These are phyloP conservation scores for Mycena sanguinolenta DNA, from an alignment of 768 basidiomycete species.

Conservation along the genomic window DNA sequence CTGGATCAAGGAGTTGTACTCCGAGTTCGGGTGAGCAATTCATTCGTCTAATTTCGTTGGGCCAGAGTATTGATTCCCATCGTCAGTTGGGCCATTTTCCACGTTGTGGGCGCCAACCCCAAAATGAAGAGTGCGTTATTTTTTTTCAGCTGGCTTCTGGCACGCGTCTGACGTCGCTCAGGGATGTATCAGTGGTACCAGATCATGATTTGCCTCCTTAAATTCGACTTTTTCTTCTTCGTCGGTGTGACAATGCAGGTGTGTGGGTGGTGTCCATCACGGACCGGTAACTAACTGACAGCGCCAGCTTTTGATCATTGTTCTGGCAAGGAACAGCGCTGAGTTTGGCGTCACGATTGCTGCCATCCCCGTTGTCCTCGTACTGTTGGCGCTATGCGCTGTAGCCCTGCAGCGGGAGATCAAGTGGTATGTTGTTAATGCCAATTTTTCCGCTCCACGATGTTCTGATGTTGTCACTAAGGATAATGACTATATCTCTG, in stretches of 20 bases:
- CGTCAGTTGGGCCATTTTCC: constrained; percentile 89
- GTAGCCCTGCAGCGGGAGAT: constrained; percentile 85
- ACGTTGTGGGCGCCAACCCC: constrained; percentile 88
- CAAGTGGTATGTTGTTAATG: constrained; percentile 70
- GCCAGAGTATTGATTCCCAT: constrained; percentile 14
- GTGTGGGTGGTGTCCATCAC: background rate
- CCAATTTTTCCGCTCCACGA: background rate
- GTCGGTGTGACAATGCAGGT: constrained; percentile 92
- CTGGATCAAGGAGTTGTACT: constrained; percentile 78
- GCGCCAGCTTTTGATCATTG: constrained; percentile 83
- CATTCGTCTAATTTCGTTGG: constrained; percentile 13
- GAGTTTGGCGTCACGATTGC: constrained; percentile 88
- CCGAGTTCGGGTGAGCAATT: constrained; percentile 83
- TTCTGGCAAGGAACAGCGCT: constrained; percentile 70
- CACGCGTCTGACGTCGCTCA: constrained; percentile 46
- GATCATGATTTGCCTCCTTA: constrained; percentile 88
- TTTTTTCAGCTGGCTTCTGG: background rate
- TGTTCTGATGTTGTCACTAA: constrained; percentile 41
- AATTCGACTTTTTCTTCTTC: constrained; percentile 93
- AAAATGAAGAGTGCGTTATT: constrained; percentile 78
- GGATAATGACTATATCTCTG: constrained; percentile 82
- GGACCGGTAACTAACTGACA: background rate
- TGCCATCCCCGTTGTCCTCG: constrained; percentile 84
- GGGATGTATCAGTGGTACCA: constrained; percentile 93
- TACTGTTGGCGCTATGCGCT: constrained; percentile 74